These are phyloP conservation scores for Hymenoscyphus occultus DNA, from an alignment of 2,329 filamentous ascomycete genomes.

Conservation along the genomic window DNA sequence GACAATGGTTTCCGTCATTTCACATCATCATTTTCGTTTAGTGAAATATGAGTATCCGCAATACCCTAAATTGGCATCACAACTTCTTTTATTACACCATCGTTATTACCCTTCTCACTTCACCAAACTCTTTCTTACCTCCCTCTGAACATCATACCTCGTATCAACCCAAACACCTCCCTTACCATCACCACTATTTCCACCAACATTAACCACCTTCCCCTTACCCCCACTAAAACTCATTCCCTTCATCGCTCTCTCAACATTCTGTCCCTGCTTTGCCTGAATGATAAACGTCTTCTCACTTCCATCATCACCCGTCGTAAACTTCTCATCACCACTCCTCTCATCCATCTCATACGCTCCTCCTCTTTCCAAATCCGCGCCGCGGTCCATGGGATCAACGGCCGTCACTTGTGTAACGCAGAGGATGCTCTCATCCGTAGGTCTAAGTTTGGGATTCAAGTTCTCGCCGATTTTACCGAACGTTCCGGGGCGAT, in stretches of 20 bases:
- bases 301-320: neutral
- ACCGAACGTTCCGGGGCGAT: slow-evolving; percentile 11
- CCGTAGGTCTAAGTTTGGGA: slow-evolving; percentile 11
- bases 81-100: too few relatives aligned
- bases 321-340: neutral
- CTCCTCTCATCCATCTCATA: neutral
- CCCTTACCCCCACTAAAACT: neutral
- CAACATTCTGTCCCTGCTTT: neutral
- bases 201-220: neutral
- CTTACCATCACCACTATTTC: neutral
- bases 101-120: neutral
- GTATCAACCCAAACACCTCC: neutral
- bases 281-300: neutral
- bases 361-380: neutral
- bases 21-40: too few relatives aligned
- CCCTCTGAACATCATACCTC: neutral
- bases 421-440: slow-evolving; percentile 15
- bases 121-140: neutral
- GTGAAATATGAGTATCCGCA: too few relatives aligned
- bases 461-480: slow-evolving; percentile 12
- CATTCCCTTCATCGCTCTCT: neutral
- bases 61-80: too few relatives aligned
- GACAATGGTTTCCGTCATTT: too few relatives aligned
- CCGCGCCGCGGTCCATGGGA: neutral
- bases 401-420: slow-evolving; percentile 14